Base-by-base conservation (phyloP, 2,329 filamentous ascomycete genomes). In the Colletotrichum chrysophilum region DNA sequence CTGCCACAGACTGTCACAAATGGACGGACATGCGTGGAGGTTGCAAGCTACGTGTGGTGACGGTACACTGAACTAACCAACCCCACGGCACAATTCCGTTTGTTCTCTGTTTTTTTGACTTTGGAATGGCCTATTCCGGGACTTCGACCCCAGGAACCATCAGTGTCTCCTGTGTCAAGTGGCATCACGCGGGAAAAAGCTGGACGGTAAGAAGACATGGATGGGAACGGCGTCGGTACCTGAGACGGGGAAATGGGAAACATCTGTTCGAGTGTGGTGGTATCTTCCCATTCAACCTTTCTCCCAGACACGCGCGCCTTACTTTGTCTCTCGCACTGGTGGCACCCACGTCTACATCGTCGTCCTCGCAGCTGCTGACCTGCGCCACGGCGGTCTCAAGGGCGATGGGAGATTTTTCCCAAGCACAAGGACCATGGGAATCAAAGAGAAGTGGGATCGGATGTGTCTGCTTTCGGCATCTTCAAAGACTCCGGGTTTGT, bases 391-490 rank as follows among this genome's bases (percentile, higher is more conserved):
- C 62, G 66, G 61, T 64, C 61, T 43, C 38, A 48, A 34, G 43
- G 71, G 43, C 43, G n/a, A 48, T 66, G n/a, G 66, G n/a, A 21
- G 62, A 48, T 52, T 48, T 43, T n/a, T 1, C 71, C 61, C 69
- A 52, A 32, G 52, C 13, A 28, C 36, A 56, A 60, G 61, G 52
- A 16, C 16, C 30, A 75, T 52, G 36, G 68, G 55, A 62, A 62
- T 21, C 43, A 55, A 62, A 67, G 62, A 61, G 26, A 36, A 64
- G 34, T 26, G 62, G 55, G 48, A 67, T 75, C 73, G 64, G 62
- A 72, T 75, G 73, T 64, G 73, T 66, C 69, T 67, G 62, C 24
- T 72, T 67, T 72, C 69, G 26, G 73, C 32, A 64, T 36, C 30
- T 72, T 62, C 43, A 13, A 32, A 38, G 18, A 21, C 62, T 4